These are phyloP conservation scores for Penicillium malachiteum DNA, from an alignment of 495 filamentous ascomycete genomes.

Conservation along the genomic window DNA sequence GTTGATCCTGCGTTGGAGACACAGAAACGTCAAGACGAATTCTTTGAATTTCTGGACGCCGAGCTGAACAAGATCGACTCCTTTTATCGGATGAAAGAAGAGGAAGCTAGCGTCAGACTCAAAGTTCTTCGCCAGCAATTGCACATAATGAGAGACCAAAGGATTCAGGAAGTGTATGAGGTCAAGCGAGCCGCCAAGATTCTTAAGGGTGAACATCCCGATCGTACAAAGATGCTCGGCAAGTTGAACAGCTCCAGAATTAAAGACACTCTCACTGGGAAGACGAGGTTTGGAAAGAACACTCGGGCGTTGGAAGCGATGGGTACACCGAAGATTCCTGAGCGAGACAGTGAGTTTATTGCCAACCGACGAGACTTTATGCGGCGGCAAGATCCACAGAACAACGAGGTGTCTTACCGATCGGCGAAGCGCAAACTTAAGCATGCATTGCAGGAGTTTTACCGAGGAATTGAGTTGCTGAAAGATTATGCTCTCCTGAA, in stretches of 20 bases:
- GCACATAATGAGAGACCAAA: slow-evolving; percentile 80
- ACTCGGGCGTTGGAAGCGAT: slow-evolving; percentile 54
- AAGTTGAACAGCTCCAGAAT: slow-evolving; percentile 24
- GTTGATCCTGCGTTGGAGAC: slow-evolving; percentile 49
- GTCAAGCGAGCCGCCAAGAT: slow-evolving; percentile 13
- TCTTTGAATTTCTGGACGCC: slow-evolving; percentile 72
- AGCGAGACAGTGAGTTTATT: slow-evolving; percentile 29
- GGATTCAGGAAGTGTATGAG: slow-evolving; percentile 64
- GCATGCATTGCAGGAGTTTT: slow-evolving; percentile 84
- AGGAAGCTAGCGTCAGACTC: slow-evolving; percentile 72
- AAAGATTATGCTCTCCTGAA: slow-evolving; percentile 90
- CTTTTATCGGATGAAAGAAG: slow-evolving; percentile 81
- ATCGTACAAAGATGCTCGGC: slow-evolving; percentile 22
- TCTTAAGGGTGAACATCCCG: slow-evolving; percentile 5
- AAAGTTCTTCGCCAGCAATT: slow-evolving; percentile 71
- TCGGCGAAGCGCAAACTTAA: slow-evolving; percentile 90
- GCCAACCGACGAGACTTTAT: slow-evolving; percentile 60
- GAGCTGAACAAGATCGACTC: slow-evolving; percentile 83
- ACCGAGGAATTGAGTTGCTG: slow-evolving; percentile 84
- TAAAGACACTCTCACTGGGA: slow-evolving; percentile 30
- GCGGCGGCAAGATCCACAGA: slow-evolving; percentile 48
- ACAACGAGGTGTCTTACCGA: slow-evolving; percentile 69
- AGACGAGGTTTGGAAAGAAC: slow-evolving; percentile 53
- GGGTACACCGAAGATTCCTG: slow-evolving; percentile 44
- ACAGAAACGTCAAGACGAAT: slow-evolving; percentile 66